Evolutionary conservation across 2,329 filamentous ascomycete species (phyloP).

Genomic region (Colletotrichum lupini): DNA sequence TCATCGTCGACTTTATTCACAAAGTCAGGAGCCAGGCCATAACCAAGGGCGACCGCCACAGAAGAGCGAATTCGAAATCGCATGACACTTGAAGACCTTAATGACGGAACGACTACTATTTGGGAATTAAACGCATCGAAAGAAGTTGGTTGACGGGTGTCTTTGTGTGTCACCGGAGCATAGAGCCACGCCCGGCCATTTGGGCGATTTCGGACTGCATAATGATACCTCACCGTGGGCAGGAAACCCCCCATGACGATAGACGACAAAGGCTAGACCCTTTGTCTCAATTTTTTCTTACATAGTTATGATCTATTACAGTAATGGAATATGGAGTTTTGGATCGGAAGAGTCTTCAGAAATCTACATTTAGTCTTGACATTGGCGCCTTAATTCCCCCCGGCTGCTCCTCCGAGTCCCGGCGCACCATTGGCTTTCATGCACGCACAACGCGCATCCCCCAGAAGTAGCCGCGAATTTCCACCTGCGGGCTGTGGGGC

Average conservation of each 20-base stretch:
- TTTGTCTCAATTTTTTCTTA: constrained; percentile 1
- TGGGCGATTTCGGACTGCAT: constrained; percentile 34
- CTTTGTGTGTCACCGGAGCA: constrained; percentile 8
- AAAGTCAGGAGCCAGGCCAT: constrained; percentile 57
- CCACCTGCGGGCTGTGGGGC: constrained; percentile 23
- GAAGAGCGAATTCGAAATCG: constrained; percentile 20
- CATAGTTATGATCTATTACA: constrained; percentile 25
- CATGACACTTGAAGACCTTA: constrained; percentile 28
- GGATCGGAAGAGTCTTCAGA: background rate
- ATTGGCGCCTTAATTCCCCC: background rate
- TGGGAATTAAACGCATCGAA: constrained; percentile 9
- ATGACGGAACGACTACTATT: constrained; percentile 1
- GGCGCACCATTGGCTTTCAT: background rate
- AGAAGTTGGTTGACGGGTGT: constrained; percentile 8
- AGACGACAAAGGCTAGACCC: constrained; percentile 11
- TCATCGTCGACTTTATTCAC: constrained; percentile 83
- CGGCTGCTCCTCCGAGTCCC: constrained; percentile 13
- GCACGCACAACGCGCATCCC: constrained; percentile 21
- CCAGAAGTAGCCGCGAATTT: constrained; percentile 21
- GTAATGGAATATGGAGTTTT: constrained; percentile 30
- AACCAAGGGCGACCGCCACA: constrained; percentile 31
- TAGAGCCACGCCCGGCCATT: constrained; percentile 17
- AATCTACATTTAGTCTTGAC: background rate
- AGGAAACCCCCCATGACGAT: constrained; percentile 12
- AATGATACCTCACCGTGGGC: constrained; percentile 34